These are phyloP conservation scores for Prunus campanulata DNA, from an alignment of 306 rosid species.

Conservation along the genomic window DNA sequence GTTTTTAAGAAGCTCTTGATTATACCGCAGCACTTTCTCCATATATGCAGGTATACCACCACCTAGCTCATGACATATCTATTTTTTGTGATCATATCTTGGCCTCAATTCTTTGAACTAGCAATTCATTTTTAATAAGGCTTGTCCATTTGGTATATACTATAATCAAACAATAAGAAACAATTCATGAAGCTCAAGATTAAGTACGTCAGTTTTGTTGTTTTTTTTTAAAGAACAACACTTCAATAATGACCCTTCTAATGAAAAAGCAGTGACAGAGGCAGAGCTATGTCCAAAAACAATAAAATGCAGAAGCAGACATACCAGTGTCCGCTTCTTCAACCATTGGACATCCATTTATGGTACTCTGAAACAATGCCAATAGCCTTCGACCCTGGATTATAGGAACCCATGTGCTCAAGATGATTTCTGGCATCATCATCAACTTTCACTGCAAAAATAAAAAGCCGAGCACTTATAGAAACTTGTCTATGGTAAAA, in stretches of 20 bases:
- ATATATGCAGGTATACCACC: background rate
- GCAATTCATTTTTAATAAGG: background rate
- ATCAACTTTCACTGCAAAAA: background rate
- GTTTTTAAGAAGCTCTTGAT: background rate
- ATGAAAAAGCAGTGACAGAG: background rate
- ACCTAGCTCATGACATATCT: background rate
- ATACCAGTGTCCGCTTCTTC: background rate
- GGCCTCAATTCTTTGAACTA: background rate
- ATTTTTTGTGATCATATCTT: background rate
- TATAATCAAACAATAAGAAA: background rate
- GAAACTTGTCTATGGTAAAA: background rate
- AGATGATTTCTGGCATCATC: background rate
- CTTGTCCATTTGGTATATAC: background rate
- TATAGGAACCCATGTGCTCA: background rate
- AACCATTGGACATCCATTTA: slow-evolving; percentile 5
- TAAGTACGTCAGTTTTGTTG: background rate
- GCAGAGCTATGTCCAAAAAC: background rate
- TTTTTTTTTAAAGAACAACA: background rate
- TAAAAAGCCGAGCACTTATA: background rate
- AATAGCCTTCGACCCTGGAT: background rate
- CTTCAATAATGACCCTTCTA: background rate
- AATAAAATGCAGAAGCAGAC: background rate
- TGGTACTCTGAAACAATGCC: slow-evolving; percentile 5
- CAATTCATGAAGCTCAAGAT: background rate
- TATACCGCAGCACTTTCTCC: background rate